These are phyloP conservation scores for Triticum urartu DNA, from an alignment of 176 grass and related monocot genomes.

Conservation along the genomic window DNA sequence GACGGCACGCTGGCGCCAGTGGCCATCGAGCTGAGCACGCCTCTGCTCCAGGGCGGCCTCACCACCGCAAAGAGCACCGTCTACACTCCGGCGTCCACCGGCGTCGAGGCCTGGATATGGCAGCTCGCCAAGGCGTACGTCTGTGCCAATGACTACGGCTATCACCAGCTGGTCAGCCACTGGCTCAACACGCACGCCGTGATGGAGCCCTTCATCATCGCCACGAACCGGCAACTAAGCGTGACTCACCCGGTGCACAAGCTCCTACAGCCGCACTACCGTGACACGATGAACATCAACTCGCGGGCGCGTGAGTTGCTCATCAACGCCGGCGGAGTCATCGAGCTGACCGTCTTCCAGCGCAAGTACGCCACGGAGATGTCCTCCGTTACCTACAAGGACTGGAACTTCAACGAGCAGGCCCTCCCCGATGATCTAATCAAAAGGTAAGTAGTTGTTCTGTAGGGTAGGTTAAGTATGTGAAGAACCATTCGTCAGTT, in stretches of 20 bases:
- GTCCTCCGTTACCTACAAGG: background rate
- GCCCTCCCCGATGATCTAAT: background rate
- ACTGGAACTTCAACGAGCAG: slow-evolving; percentile 1
- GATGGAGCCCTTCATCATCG: slow-evolving; percentile 1
- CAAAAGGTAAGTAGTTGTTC: background rate
- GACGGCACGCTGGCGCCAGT: background rate
- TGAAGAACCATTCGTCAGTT: background rate
- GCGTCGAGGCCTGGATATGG: slow-evolving; percentile 10
- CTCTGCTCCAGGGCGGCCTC: background rate
- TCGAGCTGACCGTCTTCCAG: background rate
- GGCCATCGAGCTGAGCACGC: background rate
- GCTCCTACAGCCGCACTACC: background rate
- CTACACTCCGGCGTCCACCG: background rate
- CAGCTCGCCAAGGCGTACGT: slow-evolving; percentile 22
- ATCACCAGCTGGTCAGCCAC: slow-evolving; percentile 15
- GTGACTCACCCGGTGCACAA: background rate
- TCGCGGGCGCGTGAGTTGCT: background rate
- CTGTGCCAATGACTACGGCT: background rate
- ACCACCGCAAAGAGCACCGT: background rate
- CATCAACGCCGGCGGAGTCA: background rate
- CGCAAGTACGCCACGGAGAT: slow-evolving; percentile 3
- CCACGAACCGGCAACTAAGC: background rate
- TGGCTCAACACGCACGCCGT: slow-evolving; percentile 9
- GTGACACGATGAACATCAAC: slow-evolving; percentile 3
- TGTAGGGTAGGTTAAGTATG: background rate